phyloP scores from a whole-genome alignment of 257 asterid species.

The Solanum lignicaule region DNA sequence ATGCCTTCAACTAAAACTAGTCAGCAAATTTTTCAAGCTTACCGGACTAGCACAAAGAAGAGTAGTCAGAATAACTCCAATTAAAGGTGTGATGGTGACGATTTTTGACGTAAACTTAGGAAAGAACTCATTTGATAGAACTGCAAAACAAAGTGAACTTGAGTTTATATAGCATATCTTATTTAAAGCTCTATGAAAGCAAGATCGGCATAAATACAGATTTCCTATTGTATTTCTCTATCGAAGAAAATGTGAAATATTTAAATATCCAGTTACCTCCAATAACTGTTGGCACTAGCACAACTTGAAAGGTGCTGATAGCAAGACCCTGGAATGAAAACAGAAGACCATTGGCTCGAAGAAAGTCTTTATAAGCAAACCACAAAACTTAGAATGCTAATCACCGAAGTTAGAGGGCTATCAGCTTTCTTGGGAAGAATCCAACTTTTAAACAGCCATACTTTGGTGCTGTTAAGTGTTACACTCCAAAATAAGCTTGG shows the following conservation, averaged over 20 bases:
- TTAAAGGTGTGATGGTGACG: slow-evolving; percentile 62
- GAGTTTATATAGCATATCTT: not conserved
- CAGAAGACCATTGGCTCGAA: not conserved
- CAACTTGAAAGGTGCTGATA: slow-evolving; percentile 92
- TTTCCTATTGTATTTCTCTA: not conserved
- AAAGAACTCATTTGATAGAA: slow-evolving; percentile 68
- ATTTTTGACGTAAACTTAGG: slow-evolving; percentile 91
- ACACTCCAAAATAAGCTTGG: not conserved
- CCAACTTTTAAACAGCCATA: not conserved
- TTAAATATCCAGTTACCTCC: slow-evolving; percentile 57
- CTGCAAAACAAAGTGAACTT: slow-evolving; percentile 36
- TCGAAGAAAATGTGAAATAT: not conserved
- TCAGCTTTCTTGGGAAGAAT: not conserved
- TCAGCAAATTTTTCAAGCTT: slow-evolving; percentile 24
- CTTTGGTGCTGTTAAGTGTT: not conserved
- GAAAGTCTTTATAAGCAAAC: not conserved
- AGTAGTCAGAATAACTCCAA: slow-evolving; percentile 87
- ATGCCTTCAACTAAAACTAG: not conserved
- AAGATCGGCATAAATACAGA: not conserved
- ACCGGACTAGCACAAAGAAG: slow-evolving; percentile 98
- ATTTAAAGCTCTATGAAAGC: not conserved
- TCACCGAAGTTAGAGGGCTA: not conserved
- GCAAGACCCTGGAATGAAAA: slow-evolving; percentile 73
- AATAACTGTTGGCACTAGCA: slow-evolving; percentile 80
- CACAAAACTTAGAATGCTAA: not conserved